Conservation (phyloP, 768 basidiomycete species). For the Russula emetica region DNA sequence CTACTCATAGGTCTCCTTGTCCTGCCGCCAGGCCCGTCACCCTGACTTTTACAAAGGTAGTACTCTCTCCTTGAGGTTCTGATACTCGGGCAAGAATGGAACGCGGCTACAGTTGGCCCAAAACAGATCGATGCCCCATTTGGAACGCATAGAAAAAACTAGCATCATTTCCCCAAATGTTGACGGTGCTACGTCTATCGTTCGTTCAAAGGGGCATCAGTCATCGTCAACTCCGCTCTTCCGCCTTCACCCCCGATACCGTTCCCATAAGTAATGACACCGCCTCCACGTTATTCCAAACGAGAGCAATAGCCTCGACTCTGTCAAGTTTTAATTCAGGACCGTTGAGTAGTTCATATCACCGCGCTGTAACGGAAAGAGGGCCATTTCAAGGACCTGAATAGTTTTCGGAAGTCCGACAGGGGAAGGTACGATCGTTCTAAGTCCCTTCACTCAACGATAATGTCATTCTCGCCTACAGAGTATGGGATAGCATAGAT, state of each 20-base stretch:
- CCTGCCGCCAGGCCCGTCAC: not conserved
- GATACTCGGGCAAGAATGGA: not conserved
- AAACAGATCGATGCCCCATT: not conserved
- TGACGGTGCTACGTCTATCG: not conserved
- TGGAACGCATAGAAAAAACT: not conserved
- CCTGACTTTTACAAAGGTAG: not conserved
- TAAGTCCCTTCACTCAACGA: not conserved
- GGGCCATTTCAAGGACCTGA: not conserved
- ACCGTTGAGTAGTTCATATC: not conserved
- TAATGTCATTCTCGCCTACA: not conserved
- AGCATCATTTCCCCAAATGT: not conserved
- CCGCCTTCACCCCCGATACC: not conserved
- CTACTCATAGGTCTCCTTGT: not conserved
- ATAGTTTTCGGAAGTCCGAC: not conserved
- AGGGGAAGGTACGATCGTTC: not conserved
- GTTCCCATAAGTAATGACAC: not conserved
- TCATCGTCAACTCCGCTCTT: not conserved
- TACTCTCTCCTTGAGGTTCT: not conserved
- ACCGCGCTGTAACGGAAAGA: not conserved
- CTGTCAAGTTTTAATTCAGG: not conserved
- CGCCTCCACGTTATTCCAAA: not conserved
- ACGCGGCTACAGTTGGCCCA: not conserved
- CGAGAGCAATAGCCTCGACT: not conserved
- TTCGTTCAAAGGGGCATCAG: not conserved
- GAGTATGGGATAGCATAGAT: not conserved